Evolutionary conservation across 2,329 filamentous ascomycete genomes (phyloP), one percentile per base, ranked within the genome.

Genomic region (Colletotrichum scovillei): DNA sequence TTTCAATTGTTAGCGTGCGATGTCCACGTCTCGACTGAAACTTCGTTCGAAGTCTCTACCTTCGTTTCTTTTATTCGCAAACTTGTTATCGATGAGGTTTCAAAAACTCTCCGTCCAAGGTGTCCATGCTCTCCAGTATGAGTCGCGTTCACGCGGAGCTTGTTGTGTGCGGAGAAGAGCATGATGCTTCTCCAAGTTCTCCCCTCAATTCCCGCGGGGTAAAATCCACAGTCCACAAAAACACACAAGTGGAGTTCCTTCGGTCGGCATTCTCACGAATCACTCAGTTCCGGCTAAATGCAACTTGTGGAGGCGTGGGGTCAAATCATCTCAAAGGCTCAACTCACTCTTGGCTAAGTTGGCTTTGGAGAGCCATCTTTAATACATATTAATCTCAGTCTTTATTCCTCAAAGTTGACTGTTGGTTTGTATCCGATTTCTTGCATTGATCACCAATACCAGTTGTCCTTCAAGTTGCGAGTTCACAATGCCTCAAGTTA

Each of bases 401-500:
- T n/a, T 49, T 9, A 8, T 22, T 42, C 7, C 14, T 30, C 4
- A 5, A 1, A 7, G 1, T 16, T 16, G 0, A 0, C 9, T 9
- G n/a, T 5, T 0, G 12, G 1, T 0, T 32, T 49, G 42, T 8
- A 7, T 5, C 2, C 26, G 3, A 11, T n/a, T 26, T 42, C 38
- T 1, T 28, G 42, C 19, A 49, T 4, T 28, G 9, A 24, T 22
- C n/a, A 9, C 1, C 22, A n/a, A 6, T 1, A 59, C 1, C 28
- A 5, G 24, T 19, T 30, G 42, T 49, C 1, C 42, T 22, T 49
- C n/a, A 7, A 22, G n/a, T 0, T 4, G 24, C 42, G 8, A 28
- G 16, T 38, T 26, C n/a, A 81, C 11, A 64, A 89, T 87, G 88
- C 86, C 84, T 53, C 81, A 80, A 12, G 78, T 88, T 49, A 84